Percentiles rank a stretch among this genome's conserved stretches.
Evolutionary conservation across 2,329 filamentous ascomycete species (phyloP).

Genomic region (Sphaerulina vaccinii): DNA sequence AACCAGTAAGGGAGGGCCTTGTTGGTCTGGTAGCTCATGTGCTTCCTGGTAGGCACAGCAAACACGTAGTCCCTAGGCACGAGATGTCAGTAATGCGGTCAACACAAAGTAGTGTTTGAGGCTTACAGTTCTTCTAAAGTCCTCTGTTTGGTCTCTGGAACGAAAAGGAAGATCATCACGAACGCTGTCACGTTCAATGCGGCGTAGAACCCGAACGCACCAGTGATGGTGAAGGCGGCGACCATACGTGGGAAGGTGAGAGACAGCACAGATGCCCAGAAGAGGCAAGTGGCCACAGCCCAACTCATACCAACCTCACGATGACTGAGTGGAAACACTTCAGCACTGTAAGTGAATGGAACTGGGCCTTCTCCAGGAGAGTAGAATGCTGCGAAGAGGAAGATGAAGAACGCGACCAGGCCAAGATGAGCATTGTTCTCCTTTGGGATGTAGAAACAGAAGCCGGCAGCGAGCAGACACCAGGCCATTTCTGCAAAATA

Average conservation of each 20-base stretch:
- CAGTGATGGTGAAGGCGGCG: slow-evolving; percentile 50
- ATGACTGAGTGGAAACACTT: slow-evolving; percentile 70
- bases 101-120: too few relatives aligned
- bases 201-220: slow-evolving; percentile 60
- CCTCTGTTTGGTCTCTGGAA: slow-evolving; percentile 52
- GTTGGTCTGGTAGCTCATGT: slow-evolving; percentile 35
- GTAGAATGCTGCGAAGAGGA: slow-evolving; percentile 50
- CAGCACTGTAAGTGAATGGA: slow-evolving; percentile 66
- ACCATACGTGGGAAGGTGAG: slow-evolving; percentile 53
- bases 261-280: slow-evolving; percentile 52
- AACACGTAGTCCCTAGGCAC: slow-evolving; percentile 46
- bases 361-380: slow-evolving; percentile 53
- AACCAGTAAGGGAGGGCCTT: slow-evolving; percentile 49
- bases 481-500: slow-evolving; percentile 49
- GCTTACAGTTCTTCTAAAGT: slow-evolving; percentile 51
- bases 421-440: slow-evolving; percentile 43
- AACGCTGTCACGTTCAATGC: slow-evolving; percentile 56
- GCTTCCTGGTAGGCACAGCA: slow-evolving; percentile 47
- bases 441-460: slow-evolving; percentile 41
- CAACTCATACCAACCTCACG: slow-evolving; percentile 71
- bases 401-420: slow-evolving; percentile 50
- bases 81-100: too few relatives aligned
- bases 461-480: slow-evolving; percentile 50
- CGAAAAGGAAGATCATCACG: slow-evolving; percentile 51
- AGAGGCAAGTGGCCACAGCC: slow-evolving; percentile 65